Evolutionary conservation across 2,329 filamentous ascomycete genomes (phyloP).

Genomic region (Nakataea oryzae): DNA sequence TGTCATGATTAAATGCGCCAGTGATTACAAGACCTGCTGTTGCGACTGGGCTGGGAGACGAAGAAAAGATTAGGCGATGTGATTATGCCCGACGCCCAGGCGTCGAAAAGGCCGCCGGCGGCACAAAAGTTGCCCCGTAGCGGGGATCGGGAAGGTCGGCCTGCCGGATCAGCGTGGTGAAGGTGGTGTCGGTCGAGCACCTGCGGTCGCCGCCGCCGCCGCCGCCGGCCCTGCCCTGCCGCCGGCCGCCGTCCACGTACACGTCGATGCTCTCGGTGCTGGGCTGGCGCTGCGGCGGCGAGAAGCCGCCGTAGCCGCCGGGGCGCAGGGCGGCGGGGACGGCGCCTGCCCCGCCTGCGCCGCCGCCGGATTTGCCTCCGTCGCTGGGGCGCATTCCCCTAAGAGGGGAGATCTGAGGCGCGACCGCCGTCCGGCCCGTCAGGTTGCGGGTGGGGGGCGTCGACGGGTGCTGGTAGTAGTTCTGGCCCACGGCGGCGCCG

Average conservation of each 20-base stretch:
- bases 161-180: constrained; percentile 40
- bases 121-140: background rate
- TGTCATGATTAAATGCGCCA: background rate
- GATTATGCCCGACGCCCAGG: background rate
- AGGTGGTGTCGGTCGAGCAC: constrained; percentile 26
- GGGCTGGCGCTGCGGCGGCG: constrained; percentile 24
- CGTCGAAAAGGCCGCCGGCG: background rate
- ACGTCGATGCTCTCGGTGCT: constrained; percentile 41
- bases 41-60: background rate
- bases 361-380: constrained; percentile 13
- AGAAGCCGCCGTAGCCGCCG: constrained; percentile 2
- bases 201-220: constrained; percentile 19
- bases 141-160: constrained; percentile 21
- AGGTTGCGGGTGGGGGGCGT: constrained; percentile 10
- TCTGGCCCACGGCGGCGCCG: constrained; percentile 7
- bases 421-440: background rate
- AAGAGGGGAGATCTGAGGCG: constrained; percentile 19
- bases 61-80: background rate
- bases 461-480: constrained; percentile 16
- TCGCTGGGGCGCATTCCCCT: constrained; percentile 23
- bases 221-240: constrained; percentile 9
- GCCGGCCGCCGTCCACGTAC: constrained; percentile 29
- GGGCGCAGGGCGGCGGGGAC: too few species aligned
- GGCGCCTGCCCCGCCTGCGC: too few species aligned
- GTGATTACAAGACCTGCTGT: background rate